These are phyloP conservation scores for Geranium rotundifolium DNA, from an alignment of 345 rosid species.

Conservation along the genomic window DNA sequence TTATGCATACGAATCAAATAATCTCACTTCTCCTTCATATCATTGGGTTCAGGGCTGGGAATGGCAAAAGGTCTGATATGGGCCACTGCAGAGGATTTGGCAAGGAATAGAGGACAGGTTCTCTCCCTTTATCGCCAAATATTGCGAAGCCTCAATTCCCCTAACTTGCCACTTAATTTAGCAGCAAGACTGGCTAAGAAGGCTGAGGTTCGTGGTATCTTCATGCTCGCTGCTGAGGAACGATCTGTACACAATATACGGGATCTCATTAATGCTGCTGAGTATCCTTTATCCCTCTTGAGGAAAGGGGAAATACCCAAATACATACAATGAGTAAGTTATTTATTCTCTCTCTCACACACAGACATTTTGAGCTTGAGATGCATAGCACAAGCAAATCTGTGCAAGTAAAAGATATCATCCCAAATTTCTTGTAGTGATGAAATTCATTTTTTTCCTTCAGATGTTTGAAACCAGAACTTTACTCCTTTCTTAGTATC, in stretches of 20 bases:
- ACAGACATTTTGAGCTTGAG: too few species aligned
- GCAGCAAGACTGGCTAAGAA: conserved; percentile 41
- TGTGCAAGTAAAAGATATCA: too few species aligned
- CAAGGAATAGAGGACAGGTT: conserved; percentile 25
- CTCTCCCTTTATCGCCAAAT: conserved; percentile 34
- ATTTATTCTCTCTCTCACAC: neutral
- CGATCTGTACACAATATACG: conserved; percentile 30
- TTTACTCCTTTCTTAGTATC: too few species aligned
- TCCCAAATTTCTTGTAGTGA: too few species aligned
- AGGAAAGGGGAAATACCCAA: conserved; percentile 34
- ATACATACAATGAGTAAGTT: conserved; percentile 14
- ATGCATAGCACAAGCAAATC: too few species aligned
- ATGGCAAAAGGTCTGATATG: conserved; percentile 28
- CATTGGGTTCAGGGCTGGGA: neutral
- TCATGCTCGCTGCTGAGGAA: conserved; percentile 33
- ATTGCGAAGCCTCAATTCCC: conserved; percentile 35
- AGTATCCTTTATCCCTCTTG: conserved; percentile 28
- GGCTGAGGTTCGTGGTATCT: conserved; percentile 37
- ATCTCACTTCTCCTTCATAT: neutral
- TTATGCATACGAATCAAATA: neutral
- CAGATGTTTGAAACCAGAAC: too few species aligned
- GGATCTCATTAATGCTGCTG: conserved; percentile 34
- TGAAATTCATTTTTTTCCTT: neutral
- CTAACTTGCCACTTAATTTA: conserved; percentile 26
- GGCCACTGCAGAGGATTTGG: conserved; percentile 34